Conservation (phyloP, 441 rosid genomes). For the Croton laevigatus region DNA sequence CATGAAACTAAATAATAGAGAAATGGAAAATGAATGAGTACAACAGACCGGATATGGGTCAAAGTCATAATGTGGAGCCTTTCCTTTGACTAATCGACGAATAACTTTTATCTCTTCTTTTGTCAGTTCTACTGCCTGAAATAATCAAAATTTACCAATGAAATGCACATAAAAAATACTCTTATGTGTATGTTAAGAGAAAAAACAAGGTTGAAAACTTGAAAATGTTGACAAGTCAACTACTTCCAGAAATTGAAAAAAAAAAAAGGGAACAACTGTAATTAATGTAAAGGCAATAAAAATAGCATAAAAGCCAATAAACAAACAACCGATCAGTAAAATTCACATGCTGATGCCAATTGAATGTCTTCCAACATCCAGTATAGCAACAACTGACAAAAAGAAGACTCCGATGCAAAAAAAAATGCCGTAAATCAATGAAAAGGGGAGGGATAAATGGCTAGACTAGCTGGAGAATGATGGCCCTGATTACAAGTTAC, state of each 20-base stretch:
- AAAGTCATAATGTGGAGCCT: conserved; percentile 89
- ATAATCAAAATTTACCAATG: conserved; percentile 10
- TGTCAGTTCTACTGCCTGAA: conserved; percentile 79
- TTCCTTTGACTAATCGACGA: conserved; percentile 66
- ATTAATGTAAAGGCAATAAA: background rate
- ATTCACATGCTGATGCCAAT: background rate
- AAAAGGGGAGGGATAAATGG: background rate
- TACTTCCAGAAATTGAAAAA: no score
- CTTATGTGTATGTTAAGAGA: background rate
- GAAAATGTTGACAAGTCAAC: no score
- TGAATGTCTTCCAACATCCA: background rate
- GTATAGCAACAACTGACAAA: background rate
- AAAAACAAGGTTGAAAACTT: no score
- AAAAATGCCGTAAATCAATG: background rate
- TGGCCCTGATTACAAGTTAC: background rate
- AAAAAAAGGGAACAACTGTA: background rate
- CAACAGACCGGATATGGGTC: conserved; percentile 68
- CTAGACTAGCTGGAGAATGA: conserved; percentile 1
- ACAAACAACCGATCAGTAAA: background rate
- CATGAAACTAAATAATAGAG: background rate
- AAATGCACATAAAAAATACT: background rate
- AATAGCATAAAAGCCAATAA: background rate
- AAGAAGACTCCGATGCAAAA: background rate
- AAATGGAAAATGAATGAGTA: conserved; percentile 11
- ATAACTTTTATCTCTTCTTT: conserved; percentile 58